Conservation (phyloP, 2,329 filamentous ascomycete genomes). For the Venturia carpophila region DNA sequence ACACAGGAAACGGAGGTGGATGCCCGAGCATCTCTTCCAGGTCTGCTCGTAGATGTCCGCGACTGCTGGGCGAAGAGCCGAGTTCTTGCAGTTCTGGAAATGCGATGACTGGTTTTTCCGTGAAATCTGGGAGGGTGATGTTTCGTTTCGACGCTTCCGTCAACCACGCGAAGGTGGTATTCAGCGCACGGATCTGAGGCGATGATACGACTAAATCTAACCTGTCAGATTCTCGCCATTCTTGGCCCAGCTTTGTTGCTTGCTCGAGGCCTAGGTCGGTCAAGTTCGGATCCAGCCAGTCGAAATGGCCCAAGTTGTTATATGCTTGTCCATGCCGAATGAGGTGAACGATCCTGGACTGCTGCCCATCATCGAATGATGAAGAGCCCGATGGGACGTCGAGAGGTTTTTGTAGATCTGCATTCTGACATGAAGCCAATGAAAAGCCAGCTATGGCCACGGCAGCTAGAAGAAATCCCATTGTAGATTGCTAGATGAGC, state of each 20-base stretch:
- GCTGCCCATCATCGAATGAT: neutral
- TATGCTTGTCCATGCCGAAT: conserved; percentile 9
- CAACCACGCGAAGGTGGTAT: conserved; percentile 19
- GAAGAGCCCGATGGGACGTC: neutral
- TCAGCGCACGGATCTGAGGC: conserved; percentile 20
- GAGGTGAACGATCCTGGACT: neutral
- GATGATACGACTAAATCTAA: conserved; percentile 18
- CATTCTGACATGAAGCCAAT: neutral
- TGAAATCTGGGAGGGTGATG: conserved; percentile 10
- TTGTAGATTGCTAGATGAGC: neutral
- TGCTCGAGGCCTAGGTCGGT: conserved; percentile 19
- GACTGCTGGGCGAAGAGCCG: neutral
- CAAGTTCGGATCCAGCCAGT: conserved; percentile 19
- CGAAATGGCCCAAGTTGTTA: conserved; percentile 5
- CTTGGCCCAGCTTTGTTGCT: conserved; percentile 16
- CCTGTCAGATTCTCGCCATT: conserved; percentile 11
- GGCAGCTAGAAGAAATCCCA: neutral
- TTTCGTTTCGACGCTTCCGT: conserved; percentile 19
- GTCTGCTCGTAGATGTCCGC: neutral
- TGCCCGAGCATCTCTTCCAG: neutral
- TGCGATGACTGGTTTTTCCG: neutral
- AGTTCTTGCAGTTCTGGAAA: conserved; percentile 5
- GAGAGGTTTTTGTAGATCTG: neutral
- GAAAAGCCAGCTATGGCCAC: neutral
- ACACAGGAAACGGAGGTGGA: neutral